These are phyloP conservation scores for Colletotrichum musicola DNA, from an alignment of 2,329 filamentous ascomycete genomes.

Conservation along the genomic window DNA sequence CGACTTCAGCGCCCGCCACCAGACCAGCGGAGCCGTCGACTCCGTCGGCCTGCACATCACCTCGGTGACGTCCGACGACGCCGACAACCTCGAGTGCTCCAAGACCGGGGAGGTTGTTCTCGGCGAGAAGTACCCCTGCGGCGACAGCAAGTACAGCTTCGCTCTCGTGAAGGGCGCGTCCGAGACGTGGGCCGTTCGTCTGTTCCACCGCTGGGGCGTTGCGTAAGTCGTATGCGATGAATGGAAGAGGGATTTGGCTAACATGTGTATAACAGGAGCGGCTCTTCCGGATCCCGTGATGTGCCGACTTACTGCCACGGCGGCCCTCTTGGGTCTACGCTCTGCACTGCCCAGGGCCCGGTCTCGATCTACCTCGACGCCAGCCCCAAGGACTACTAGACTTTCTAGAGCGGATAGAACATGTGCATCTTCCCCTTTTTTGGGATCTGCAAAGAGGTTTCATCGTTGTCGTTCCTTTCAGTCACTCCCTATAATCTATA, in stretches of 20 bases:
- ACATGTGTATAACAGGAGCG: neutral
- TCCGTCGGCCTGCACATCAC: slow-evolving; percentile 16
- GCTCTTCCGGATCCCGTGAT: slow-evolving; percentile 12
- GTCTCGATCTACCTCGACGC: slow-evolving; percentile 8
- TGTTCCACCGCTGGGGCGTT: slow-evolving; percentile 10
- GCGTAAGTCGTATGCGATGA: slow-evolving; percentile 3
- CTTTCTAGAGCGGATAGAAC: neutral
- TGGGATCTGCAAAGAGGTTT: too few relatives aligned
- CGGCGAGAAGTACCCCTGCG: slow-evolving; percentile 16
- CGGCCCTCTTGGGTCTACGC: neutral
- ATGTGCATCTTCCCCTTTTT: too few relatives aligned
- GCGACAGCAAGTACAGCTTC: slow-evolving; percentile 28
- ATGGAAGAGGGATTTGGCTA: neutral
- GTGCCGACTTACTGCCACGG: slow-evolving; percentile 12
- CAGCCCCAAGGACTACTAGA: neutral
- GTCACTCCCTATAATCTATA: too few relatives aligned
- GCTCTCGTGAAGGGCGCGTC: slow-evolving; percentile 8
- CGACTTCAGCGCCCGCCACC: slow-evolving; percentile 17
- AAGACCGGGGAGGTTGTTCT: slow-evolving; percentile 4
- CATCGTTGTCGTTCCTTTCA: too few relatives aligned
- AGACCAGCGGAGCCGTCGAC: neutral
- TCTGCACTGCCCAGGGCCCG: slow-evolving; percentile 3
- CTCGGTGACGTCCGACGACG: neutral
- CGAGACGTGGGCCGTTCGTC: slow-evolving; percentile 7
- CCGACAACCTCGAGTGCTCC: slow-evolving; percentile 6